Percentiles rank a stretch among this genome's conserved stretches.
These are phyloP conservation scores for Alternaria sp. DNA, from an alignment of 2,329 filamentous ascomycete species.

Conservation along the genomic window DNA sequence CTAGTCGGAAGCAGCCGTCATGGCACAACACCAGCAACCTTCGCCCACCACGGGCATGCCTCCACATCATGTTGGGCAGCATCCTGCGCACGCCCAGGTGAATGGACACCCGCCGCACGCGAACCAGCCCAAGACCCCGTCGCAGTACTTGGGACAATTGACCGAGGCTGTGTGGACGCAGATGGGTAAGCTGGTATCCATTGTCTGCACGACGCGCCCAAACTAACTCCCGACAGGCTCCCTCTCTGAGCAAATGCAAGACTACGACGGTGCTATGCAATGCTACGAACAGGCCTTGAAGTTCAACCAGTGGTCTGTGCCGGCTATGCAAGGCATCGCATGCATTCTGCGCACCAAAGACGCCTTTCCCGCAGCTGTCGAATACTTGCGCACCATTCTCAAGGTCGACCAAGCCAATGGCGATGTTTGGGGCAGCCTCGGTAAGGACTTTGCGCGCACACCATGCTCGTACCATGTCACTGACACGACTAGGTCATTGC, in stretches of 20 bases:
- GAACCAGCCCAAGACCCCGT: constrained; percentile 68
- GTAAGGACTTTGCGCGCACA: constrained; percentile 58
- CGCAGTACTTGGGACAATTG: constrained; percentile 77
- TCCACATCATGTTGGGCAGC: constrained; percentile 71
- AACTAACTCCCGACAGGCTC: constrained; percentile 65
- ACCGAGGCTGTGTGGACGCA: constrained; percentile 94
- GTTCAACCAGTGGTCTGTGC: constrained; percentile 86
- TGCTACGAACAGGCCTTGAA: constrained; percentile 90
- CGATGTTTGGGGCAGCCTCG: constrained; percentile 95
- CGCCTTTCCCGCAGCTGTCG: constrained; percentile 91
- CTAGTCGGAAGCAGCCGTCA: constrained; percentile 46
- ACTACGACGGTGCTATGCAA: constrained; percentile 85
- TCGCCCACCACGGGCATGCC: constrained; percentile 80
- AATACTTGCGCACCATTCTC: constrained; percentile 88
- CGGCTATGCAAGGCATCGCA: constrained; percentile 93
- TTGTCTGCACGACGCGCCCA: constrained; percentile 21
- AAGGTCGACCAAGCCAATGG: constrained; percentile 90
- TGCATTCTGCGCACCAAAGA: constrained; percentile 90
- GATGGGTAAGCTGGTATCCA: constrained; percentile 71
- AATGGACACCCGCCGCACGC: constrained; percentile 65
- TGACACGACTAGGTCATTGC: constrained; percentile 76
- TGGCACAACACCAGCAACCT: constrained; percentile 78
- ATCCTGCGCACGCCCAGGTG: constrained; percentile 67
- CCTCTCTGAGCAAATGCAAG: constrained; percentile 85
- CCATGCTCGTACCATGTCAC: constrained; percentile 6